A percentile compares a stretch with the other conserved stretches of the same genome.
phyloP scores from a whole-genome alignment of 1,284 basidiomycete species.

The Pholiota adiposa region DNA sequence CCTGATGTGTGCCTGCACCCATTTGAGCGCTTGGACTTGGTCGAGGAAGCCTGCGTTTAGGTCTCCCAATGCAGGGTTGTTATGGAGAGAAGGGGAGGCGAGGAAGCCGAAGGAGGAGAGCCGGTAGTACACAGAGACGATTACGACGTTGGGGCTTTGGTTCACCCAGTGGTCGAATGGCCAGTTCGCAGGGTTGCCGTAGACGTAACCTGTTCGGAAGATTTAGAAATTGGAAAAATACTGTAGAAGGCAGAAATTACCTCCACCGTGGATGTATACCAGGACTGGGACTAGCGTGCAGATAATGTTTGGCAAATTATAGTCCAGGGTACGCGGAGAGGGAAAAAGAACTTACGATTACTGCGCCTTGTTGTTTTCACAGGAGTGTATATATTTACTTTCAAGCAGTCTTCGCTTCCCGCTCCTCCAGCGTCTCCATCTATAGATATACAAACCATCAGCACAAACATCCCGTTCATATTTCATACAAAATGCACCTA shows the following conservation, averaged over 20 bases:
- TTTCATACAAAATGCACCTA: too few relatives aligned
- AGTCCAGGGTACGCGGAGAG: not conserved
- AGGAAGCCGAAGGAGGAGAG: slow-evolving; percentile 60
- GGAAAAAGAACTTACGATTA: slow-evolving; percentile 36
- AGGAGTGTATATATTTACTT: slow-evolving; percentile 59
- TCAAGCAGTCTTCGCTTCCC: slow-evolving; percentile 64
- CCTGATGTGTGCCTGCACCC: slow-evolving; percentile 63
- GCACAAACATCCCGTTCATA: too few relatives aligned
- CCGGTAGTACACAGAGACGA: slow-evolving; percentile 59
- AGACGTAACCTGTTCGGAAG: slow-evolving; percentile 47
- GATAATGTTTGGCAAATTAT: too few relatives aligned
- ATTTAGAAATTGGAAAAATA: slow-evolving; percentile 14
- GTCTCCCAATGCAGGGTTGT: slow-evolving; percentile 44
- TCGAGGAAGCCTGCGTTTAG: slow-evolving; percentile 67
- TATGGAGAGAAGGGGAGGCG: slow-evolving; percentile 44
- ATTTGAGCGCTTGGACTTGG: slow-evolving; percentile 62
- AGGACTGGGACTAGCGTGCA: slow-evolving; percentile 56
- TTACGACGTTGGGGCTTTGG: slow-evolving; percentile 53
- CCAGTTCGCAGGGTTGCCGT: slow-evolving; percentile 60
- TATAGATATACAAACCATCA: slow-evolving; percentile 17
- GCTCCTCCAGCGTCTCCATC: slow-evolving; percentile 59
- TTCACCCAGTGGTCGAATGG: slow-evolving; percentile 59
- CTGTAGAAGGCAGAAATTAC: slow-evolving; percentile 27
- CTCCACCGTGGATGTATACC: slow-evolving; percentile 71
- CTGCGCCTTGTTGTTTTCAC: slow-evolving; percentile 43